phyloP scores from a whole-genome alignment of 345 rosid genomes.

The Populus tremula region DNA sequence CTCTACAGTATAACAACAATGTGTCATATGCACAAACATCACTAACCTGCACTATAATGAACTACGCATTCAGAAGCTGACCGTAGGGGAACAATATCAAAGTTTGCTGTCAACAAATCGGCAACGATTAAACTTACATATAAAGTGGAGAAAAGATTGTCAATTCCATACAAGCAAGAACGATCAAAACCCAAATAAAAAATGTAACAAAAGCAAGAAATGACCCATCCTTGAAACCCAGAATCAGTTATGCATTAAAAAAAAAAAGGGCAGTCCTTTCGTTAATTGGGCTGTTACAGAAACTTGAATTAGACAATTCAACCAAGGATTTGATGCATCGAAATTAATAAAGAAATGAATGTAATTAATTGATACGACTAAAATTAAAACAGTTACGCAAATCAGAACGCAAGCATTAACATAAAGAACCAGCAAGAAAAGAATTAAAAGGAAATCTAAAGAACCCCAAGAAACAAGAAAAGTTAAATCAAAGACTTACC shows the following conservation, averaged over 20 bases:
- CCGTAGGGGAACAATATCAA: not conserved
- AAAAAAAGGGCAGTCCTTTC: not conserved
- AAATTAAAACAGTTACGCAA: not conserved
- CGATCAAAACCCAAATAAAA: slow-evolving; percentile 7
- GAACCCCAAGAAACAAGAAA: not conserved
- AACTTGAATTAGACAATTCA: not conserved
- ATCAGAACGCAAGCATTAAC: not conserved
- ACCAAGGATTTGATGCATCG: not conserved
- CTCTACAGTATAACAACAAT: not conserved
- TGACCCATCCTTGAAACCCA: not conserved
- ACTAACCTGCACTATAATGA: not conserved
- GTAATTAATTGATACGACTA: not conserved
- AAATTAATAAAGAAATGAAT: not conserved
- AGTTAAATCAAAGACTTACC: not conserved
- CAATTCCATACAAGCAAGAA: not conserved
- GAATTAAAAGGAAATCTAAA: not conserved
- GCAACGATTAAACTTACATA: not conserved
- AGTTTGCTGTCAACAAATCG: not conserved
- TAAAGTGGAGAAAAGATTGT: not conserved
- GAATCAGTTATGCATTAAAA: not conserved
- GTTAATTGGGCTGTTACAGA: not conserved
- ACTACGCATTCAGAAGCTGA: not conserved
- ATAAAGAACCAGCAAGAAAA: not conserved
- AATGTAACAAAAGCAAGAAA: not conserved
- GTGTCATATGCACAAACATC: not conserved